Evolutionary conservation across 345 rosid genomes (phyloP), one percentile per base, ranked within the genome.

Genomic region (Abelmoschus esculentus): DNA sequence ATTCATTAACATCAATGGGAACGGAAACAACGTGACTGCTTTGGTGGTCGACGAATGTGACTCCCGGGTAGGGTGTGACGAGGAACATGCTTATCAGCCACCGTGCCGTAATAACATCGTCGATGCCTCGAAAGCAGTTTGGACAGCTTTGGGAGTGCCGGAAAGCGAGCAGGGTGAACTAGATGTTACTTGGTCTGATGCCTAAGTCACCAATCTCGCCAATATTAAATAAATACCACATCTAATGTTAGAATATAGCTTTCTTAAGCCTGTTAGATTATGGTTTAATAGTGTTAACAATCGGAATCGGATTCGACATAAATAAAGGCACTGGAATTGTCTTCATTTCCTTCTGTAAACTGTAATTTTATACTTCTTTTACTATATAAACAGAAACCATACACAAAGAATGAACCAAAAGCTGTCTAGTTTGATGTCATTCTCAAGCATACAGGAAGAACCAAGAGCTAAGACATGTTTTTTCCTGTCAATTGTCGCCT

Each of bases 1-100:
- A 14, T 66, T 15, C 18, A 69, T 69, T 54, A 54, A 36, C 17
- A 69, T 53, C 52, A 53, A 17, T 12, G 4, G 62, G 1, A 54
- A 54, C 13, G 72, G 72, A 14, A 19, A 12, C 0, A 56, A 19
- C 56, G 72, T 29, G 29, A 49, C 10, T n/a, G 70, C 58, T 9
- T 3, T 69, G 72, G 72, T 56, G 1, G 72, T 69, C 1, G 61
- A 69, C 55, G 72, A 69, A 19, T 69, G 72, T 18, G 72, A 69
- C 36, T 53, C 61, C 55, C 32, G 13, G 10, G 0, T 3, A 6
- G 61, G 62, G 17, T 69, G 50, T 18, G 36, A 54, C 38, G 36
- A 3, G 1, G 19, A 69, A 13, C 62, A 69, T 54, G 52, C 50
- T 69, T 53, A 56, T 6, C 61, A 40, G 50, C 61, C 50, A 11